Conservation (phyloP, 2,329 filamentous ascomycete species). For the Colletotrichum sp. region DNA sequence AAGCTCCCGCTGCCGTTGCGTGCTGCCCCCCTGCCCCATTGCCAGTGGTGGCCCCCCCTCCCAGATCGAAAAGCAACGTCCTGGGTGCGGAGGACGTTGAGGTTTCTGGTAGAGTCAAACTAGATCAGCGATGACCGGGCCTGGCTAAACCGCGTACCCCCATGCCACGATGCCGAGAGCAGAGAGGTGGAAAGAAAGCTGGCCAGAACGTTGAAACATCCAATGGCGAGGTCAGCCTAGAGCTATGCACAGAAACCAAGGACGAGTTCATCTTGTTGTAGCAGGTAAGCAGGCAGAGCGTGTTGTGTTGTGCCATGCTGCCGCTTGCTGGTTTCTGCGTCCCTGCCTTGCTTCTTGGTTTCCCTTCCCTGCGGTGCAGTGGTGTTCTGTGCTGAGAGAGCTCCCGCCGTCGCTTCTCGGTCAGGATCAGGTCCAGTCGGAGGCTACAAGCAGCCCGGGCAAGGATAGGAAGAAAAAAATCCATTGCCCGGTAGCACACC, state of each 20-base stretch:
- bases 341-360: background rate
- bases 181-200: background rate
- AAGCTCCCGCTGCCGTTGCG: slow-evolving; percentile 9
- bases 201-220: slow-evolving; percentile 3
- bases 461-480: background rate
- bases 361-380: background rate
- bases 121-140: slow-evolving; percentile 4
- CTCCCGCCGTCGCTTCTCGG: background rate
- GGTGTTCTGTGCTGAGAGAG: background rate
- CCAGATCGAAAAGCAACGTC: background rate
- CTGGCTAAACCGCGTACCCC: background rate
- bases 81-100: slow-evolving; percentile 16
- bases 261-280: background rate
- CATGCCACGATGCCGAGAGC: slow-evolving; percentile 3
- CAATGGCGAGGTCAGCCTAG: background rate
- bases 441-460: background rate
- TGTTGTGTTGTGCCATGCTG: background rate
- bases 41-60: background rate
- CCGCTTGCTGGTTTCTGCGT: background rate
- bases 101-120: slow-evolving; percentile 10
- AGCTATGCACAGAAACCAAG: background rate
- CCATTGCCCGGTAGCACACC: background rate
- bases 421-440: background rate
- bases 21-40: background rate
- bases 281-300: background rate